These are phyloP conservation scores for Calycina herbarum DNA, from an alignment of 2,329 filamentous ascomycete species.

Conservation along the genomic window DNA sequence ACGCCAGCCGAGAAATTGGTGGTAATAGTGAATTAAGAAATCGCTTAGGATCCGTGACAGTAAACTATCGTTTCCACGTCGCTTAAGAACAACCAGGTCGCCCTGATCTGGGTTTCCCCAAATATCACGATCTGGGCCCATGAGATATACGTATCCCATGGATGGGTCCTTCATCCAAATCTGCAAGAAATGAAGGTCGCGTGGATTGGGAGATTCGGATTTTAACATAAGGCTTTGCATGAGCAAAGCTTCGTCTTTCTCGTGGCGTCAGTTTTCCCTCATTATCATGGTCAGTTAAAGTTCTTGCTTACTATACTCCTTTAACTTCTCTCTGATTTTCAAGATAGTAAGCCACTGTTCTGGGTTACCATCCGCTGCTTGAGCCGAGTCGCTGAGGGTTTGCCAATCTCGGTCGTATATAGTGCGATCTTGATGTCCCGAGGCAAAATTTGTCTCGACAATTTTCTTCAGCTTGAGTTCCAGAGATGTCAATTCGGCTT, in stretches of 20 bases:
- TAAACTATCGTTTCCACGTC: too few species aligned
- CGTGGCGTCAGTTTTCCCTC: too few species aligned
- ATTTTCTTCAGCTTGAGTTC: not conserved
- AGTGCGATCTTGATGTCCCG: not conserved
- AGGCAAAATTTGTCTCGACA: not conserved
- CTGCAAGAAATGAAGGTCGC: not conserved
- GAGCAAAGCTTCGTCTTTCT: too few species aligned
- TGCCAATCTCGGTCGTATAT: not conserved
- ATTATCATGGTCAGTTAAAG: not conserved
- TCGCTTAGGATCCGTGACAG: too few species aligned
- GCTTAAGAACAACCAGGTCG: too few species aligned
- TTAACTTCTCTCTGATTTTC: not conserved
- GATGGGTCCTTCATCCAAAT: not conserved
- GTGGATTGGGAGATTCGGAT: not conserved
- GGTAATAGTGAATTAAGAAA: too few species aligned
- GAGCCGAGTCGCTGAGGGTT: not conserved
- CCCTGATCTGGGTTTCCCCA: not conserved
- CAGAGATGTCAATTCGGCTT: not conserved
- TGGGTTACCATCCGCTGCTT: not conserved
- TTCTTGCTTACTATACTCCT: not conserved
- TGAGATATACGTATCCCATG: not conserved
- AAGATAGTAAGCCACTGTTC: not conserved
- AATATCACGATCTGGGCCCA: not conserved
- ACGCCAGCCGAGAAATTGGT: too few species aligned
- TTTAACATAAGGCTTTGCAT: too few species aligned